Conservation (phyloP, 1,284 basidiomycete genomes). For the Puccinia coronata region DNA sequence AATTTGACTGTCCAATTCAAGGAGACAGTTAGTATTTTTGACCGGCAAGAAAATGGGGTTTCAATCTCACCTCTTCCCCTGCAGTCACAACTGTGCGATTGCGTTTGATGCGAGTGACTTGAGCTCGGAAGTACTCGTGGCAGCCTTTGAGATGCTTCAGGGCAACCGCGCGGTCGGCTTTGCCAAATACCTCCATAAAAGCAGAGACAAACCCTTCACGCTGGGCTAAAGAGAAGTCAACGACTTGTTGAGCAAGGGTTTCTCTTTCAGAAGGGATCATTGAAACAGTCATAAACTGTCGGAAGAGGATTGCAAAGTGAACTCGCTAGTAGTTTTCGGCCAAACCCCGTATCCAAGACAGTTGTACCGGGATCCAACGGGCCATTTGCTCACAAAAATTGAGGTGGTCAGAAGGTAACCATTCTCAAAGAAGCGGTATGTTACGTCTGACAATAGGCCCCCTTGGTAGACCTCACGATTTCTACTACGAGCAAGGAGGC, state of each 20-base stretch:
- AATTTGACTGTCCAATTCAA: not conserved
- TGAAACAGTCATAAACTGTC: not conserved
- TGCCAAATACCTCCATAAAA: no score
- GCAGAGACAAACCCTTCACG: not conserved
- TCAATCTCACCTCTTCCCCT: not conserved
- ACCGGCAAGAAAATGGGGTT: not conserved
- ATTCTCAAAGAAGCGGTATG: no score
- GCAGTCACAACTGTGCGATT: not conserved
- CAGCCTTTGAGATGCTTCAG: not conserved
- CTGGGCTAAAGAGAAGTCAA: conserved; percentile 19
- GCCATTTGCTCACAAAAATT: no score
- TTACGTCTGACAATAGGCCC: not conserved
- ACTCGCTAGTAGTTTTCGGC: not conserved
- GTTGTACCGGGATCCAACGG: no score
- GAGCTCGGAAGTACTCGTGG: not conserved
- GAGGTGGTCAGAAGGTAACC: no score
- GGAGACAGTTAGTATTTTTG: no score
- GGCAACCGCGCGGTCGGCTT: not conserved
- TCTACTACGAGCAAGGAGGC: not conserved
- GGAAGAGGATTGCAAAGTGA: not conserved
- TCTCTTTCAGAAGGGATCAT: not conserved
- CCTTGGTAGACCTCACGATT: not conserved
- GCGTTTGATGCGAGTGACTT: not conserved
- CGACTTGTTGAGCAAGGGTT: not conserved
- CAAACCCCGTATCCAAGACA: no score